Base-by-base conservation (phyloP, 768 basidiomycete genomes). In the Tylopilus plumbeoviolaceoides region DNA sequence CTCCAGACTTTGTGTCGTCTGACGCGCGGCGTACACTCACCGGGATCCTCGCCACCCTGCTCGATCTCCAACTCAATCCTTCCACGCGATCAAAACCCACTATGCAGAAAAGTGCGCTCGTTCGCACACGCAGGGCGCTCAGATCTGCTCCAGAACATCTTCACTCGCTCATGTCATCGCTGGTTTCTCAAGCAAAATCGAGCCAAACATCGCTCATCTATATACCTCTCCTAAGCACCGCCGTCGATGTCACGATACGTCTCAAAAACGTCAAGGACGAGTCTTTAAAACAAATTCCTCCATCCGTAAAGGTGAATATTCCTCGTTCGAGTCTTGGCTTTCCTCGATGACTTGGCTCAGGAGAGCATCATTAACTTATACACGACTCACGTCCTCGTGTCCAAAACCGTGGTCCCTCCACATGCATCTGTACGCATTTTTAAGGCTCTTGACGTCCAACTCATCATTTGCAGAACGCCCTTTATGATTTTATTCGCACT, bases 201-300 rank as follows among this genome's bases (percentile, higher is more conserved):
- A 73, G 73, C 28, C 70, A 79, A 23, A 72, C 72, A 1, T 71
- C 79, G 0, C 62, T 74, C 11, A 53, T 66, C 23, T 64, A 71
- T 15, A 63, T 77, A 0, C 73, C 85, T 1, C 71, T 98, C 3
- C 66, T 94, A 5, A 83, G 91, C 2, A 77, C 84, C 8, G 76
- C 83, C 1, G 67, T 91, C 46, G 84, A 85, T 57, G 92, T 95
- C 14, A 72, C 81, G 7, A 72, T 87, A 23, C 81, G 84, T 18
- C 71, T 94, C 27, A 87, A 85, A 68, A 65, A 78, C 60, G 67
- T 76, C n/a, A 69, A 73, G 46, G 75, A 77, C 25, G 69, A 73
- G 20, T 70, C 72, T 21, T 64, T 71, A 44, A 77, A 63, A 41
- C 73, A 72, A 25, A 67, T 82, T 45, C 69, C 77, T 42, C 70